Conservation (phyloP, 352 stramenopile species). For the Pythium sukuiense region DNA sequence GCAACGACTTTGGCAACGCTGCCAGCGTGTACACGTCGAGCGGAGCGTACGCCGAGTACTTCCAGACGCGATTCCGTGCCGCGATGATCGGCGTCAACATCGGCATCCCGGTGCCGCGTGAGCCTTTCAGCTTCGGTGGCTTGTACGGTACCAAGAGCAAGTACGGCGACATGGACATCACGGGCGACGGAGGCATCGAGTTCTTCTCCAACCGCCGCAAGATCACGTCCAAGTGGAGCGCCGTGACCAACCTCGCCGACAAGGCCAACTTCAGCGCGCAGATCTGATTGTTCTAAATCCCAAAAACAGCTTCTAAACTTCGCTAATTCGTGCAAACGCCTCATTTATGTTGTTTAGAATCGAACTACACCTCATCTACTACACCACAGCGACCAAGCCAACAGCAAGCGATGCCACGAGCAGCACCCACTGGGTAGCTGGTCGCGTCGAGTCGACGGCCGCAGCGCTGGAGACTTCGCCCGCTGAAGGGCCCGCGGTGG, state of each 20-base stretch:
- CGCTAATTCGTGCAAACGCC: neutral
- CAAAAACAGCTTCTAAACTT: neutral
- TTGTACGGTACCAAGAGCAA: slow-evolving; percentile 97
- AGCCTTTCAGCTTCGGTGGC: slow-evolving; percentile 97
- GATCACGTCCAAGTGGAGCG: slow-evolving; percentile 95
- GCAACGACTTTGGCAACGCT: slow-evolving; percentile 96
- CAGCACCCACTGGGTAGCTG: slow-evolving; percentile 4
- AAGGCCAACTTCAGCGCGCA: slow-evolving; percentile 75
- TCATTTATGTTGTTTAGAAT: slow-evolving; percentile 9
- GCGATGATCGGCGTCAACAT: slow-evolving; percentile 97
- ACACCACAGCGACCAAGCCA: slow-evolving; percentile 12
- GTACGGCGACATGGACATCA: slow-evolving; percentile 98
- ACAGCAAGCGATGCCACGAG: slow-evolving; percentile 16
- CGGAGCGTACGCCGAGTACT: slow-evolving; percentile 93
- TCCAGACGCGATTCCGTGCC: slow-evolving; percentile 90
- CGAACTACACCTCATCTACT: neutral
- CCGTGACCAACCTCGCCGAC: slow-evolving; percentile 42
- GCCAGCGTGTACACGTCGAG: slow-evolving; percentile 96
- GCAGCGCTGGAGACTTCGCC: neutral
- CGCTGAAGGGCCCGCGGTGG: neutral
- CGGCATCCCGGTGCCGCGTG: slow-evolving; percentile 92
- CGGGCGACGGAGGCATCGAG: slow-evolving; percentile 95
- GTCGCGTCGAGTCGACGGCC: neutral
- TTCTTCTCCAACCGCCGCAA: slow-evolving; percentile 98
- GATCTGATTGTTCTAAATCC: slow-evolving; percentile 34